Conservation (phyloP, 1,284 basidiomycete genomes). For the Uromyces viciae-fabae region DNA sequence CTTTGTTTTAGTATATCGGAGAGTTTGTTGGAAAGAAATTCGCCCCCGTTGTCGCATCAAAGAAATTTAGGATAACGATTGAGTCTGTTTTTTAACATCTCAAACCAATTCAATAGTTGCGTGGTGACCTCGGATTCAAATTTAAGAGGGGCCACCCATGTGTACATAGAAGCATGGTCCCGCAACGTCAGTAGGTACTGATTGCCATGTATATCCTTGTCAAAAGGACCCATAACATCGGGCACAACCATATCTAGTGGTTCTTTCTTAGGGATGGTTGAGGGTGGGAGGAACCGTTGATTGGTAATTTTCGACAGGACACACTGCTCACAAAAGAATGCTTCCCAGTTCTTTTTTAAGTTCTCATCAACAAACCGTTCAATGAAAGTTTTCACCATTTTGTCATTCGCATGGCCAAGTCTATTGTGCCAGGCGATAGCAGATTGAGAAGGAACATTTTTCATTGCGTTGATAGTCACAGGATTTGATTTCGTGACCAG, state of each 20-base stretch:
- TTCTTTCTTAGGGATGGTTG: background rate
- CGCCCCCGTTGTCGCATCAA: background rate
- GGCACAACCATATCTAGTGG: conserved; percentile 4
- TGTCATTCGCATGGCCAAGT: background rate
- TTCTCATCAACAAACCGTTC: background rate
- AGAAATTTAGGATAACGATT: background rate
- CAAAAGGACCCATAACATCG: conserved; percentile 6
- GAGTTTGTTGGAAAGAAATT: background rate
- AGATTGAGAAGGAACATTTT: background rate
- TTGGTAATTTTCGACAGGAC: background rate
- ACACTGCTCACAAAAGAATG: background rate
- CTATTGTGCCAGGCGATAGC: background rate
- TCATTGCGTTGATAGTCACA: background rate
- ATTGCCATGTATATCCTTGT: background rate
- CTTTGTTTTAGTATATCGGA: background rate
- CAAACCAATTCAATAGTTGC: background rate
- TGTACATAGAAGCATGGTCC: conserved; percentile 10
- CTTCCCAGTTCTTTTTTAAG: background rate
- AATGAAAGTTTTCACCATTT: background rate
- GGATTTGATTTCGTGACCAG: background rate
- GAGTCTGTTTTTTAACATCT: background rate
- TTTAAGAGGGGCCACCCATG: background rate
- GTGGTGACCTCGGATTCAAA: background rate
- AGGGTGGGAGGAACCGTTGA: background rate
- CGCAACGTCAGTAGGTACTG: background rate